Conservation (phyloP, 78 protist species). For the Dictyostelium intermedium region DNA sequence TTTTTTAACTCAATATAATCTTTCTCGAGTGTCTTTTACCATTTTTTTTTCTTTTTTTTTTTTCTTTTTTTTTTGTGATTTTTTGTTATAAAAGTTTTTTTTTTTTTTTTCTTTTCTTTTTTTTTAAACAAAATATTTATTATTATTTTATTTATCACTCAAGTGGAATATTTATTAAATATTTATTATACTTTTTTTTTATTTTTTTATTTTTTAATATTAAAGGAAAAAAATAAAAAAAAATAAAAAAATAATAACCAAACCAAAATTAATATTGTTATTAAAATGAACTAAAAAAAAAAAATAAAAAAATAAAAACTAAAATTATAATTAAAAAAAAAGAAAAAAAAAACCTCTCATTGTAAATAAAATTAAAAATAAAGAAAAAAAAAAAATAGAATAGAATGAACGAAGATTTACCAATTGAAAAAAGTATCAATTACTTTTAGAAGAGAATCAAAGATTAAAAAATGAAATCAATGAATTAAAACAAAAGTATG, state of each 20-base stretch:
- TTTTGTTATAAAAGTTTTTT: no score
- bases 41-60: no score
- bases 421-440: slow-evolving; percentile 13
- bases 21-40: background rate
- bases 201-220: background rate
- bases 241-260: background rate
- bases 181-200: no score
- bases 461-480: background rate
- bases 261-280: background rate
- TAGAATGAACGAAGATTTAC: background rate
- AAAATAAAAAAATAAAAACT: background rate
- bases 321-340: background rate
- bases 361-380: background rate
- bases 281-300: background rate
- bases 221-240: background rate
- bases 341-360: background rate
- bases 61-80: no score
- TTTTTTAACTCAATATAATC: background rate
- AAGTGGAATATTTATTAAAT: no score
- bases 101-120: no score
- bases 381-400: background rate
- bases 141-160: background rate
- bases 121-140: background rate
- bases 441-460: slow-evolving; percentile 7
- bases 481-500: slow-evolving; percentile 20